Evolutionary conservation across 345 rosid genomes (phyloP).

Genomic region (Eucalyptus pauciflora): DNA sequence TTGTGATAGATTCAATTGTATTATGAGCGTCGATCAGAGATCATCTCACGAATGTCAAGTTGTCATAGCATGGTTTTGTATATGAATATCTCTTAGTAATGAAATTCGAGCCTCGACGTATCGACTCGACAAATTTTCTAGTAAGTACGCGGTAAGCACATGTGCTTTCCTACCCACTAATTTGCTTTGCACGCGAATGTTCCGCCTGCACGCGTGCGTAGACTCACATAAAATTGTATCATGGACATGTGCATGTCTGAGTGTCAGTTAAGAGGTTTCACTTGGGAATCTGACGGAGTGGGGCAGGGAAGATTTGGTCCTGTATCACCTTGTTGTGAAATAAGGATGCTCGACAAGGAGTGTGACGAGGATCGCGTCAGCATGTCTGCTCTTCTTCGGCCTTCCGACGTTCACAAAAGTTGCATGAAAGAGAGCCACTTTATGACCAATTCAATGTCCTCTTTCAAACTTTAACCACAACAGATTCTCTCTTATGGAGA

Average conservation of each 20-base stretch:
- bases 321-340: not conserved
- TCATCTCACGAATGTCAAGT: not conserved
- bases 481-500: not conserved
- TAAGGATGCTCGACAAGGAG: not conserved
- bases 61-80: not conserved
- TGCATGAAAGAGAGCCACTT: not conserved
- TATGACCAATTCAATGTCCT: not conserved
- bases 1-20: not conserved
- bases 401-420: not conserved
- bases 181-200: not conserved
- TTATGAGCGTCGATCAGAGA: not conserved
- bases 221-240: not conserved
- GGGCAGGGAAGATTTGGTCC: not conserved
- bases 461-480: not conserved
- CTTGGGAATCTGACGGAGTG: not conserved
- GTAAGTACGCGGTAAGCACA: not conserved
- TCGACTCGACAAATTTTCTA: not conserved
- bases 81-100: not conserved
- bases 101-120: not conserved
- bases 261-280: not conserved
- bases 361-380: not conserved
- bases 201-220: not conserved
- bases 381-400: not conserved
- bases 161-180: not conserved
- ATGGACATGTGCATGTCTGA: not conserved